Percentiles rank a stretch among this genome's conserved stretches.
Conservation (phyloP, 2,329 filamentous ascomycete genomes). For the Achaetomium macrosporum region DNA sequence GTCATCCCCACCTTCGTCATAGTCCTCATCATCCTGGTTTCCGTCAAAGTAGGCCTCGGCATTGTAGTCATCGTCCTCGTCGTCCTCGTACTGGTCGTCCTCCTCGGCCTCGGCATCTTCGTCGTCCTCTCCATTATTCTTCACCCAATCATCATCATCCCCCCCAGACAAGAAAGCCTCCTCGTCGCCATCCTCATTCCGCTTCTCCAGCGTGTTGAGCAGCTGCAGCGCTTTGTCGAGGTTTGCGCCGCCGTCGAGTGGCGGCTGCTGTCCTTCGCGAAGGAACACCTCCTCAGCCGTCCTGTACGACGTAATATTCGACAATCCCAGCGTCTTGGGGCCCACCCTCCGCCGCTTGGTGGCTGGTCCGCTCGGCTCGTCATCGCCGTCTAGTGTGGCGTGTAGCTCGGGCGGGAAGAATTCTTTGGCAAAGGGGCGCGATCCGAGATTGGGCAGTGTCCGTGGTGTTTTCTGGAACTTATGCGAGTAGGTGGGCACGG, state of each 20-base stretch:
- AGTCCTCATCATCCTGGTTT: slow-evolving; percentile 48
- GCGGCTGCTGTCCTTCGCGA: slow-evolving; percentile 29
- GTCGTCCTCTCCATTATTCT: slow-evolving; percentile 40
- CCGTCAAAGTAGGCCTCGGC: slow-evolving; percentile 57
- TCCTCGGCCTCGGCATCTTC: slow-evolving; percentile 41
- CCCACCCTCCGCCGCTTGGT: slow-evolving; percentile 26
- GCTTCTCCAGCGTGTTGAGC: slow-evolving; percentile 39
- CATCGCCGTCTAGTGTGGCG: slow-evolving; percentile 46
- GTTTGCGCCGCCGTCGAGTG: slow-evolving; percentile 27
- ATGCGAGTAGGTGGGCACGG: slow-evolving; percentile 53
- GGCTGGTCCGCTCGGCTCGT: slow-evolving; percentile 29
- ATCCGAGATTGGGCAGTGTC: slow-evolving; percentile 48
- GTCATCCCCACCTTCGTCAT: slow-evolving; percentile 48
- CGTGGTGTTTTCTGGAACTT: slow-evolving; percentile 47
- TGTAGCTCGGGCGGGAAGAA: slow-evolving; percentile 54
- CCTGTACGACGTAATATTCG: slow-evolving; percentile 42
- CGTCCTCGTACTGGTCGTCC: slow-evolving; percentile 50
- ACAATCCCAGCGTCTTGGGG: slow-evolving; percentile 43
- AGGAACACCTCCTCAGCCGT: slow-evolving; percentile 48
- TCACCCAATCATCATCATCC: slow-evolving; percentile 44
- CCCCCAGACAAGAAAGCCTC: slow-evolving; percentile 41
- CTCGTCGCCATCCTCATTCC: slow-evolving; percentile 30
- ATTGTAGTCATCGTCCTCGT: slow-evolving; percentile 56
- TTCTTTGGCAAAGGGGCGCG: slow-evolving; percentile 42
- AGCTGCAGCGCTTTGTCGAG: slow-evolving; percentile 38